phyloP scores from a whole-genome alignment of 202 grass and related monocot species.

The Elaeis oleifera region DNA sequence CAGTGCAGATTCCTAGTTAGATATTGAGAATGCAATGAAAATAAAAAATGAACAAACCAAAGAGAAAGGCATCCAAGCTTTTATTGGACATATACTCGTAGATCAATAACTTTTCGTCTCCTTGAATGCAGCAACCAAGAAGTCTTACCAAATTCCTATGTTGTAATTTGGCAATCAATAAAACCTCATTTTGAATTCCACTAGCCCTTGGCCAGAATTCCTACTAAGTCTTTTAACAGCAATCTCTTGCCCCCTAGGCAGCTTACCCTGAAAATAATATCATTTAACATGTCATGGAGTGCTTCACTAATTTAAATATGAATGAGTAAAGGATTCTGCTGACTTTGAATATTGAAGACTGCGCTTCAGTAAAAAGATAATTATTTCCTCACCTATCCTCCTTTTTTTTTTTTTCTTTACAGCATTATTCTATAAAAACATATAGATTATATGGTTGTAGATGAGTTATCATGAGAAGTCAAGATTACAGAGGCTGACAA shows the following conservation, averaged over 20 bases:
- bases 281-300: too few relatives aligned
- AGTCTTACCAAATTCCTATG: constrained; percentile 8
- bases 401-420: too few relatives aligned
- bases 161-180: constrained; percentile 2
- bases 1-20: background rate
- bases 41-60: constrained; percentile 17
- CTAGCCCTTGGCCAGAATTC: constrained; percentile 14
- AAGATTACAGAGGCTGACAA: too few relatives aligned
- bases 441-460: too few relatives aligned
- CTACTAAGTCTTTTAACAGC: constrained; percentile 36
- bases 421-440: too few relatives aligned
- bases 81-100: constrained; percentile 8
- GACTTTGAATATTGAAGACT: too few relatives aligned
- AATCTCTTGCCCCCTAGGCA: constrained; percentile 11
- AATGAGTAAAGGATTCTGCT: too few relatives aligned
- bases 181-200: constrained; percentile 20
- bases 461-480: too few relatives aligned
- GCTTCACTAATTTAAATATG: too few relatives aligned
- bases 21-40: background rate
- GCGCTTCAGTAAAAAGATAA: too few relatives aligned
- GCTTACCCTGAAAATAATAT: constrained; percentile 8
- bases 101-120: constrained; percentile 6
- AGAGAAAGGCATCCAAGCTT: constrained; percentile 16
- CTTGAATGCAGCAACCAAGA: background rate
- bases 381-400: too few relatives aligned